Base-by-base conservation (phyloP, 73 alveolate species). In the Halteria grandinella region DNA sequence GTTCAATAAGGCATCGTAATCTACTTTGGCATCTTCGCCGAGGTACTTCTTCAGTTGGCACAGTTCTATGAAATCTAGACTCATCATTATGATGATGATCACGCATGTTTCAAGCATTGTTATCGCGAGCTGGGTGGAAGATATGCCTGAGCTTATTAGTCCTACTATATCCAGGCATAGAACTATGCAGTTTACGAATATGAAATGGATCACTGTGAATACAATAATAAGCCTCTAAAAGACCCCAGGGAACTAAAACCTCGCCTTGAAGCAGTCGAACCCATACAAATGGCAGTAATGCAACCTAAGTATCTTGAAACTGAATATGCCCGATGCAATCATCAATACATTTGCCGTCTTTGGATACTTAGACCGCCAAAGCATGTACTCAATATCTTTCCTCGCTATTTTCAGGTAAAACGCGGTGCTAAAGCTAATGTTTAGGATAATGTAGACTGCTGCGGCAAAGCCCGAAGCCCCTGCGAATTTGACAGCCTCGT, bases 241-340 rank as follows among this genome's bases (percentile, higher is more conserved):
- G 5, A 21, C 18, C 10, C 41, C 60, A 8, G 54, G 52, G 14
- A 57, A 20, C 4, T 45, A 28, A 31, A 75, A 75, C 2, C 41
- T 27, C 18, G 87, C 87, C 31, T 52, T 52, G 48, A 52, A 57
- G 32, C 20, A 24, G 34, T 27, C 64, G 21, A 40, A 40, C 10
- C 87, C 87, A 36, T 57, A 75, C 51, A 75, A 25, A 12, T 51
- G 24, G 14, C 59, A 55, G 45, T 73, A 54, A 44, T 11, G 23
- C 11, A 57, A 23, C 41, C 33, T 73, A 18, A 73, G 31, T 37
- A 73, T 37, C 55, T 73, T 73, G 29, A 70, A 70, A 18, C 60
- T 45, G 55, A 70, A 48, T 33, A 60, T 60, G 3, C 59, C 59
- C 1, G 77, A 34, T 2, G 17, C 14, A 29, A 29, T 29, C 1